Percentiles rank a stretch among this genome's conserved stretches.
Evolutionary conservation across 371 early-diverging fungal species (phyloP).

Genomic region (Haplosporangium sp.): DNA sequence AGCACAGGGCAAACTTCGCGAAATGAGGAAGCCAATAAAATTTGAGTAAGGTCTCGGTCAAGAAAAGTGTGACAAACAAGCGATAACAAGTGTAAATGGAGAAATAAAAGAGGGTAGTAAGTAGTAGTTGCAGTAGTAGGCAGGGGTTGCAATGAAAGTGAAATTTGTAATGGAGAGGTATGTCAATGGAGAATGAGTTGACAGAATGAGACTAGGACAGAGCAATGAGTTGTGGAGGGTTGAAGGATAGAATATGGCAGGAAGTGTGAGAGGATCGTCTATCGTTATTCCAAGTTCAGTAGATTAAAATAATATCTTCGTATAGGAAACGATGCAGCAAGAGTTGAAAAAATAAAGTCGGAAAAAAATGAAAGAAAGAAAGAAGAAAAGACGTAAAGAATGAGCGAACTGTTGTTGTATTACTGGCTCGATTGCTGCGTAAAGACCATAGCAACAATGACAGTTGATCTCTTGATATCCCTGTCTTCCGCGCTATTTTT

Average conservation of each 20-base stretch:
- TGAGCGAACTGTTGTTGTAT: neutral
- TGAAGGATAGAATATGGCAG: neutral
- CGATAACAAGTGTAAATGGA: neutral
- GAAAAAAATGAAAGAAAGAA: slow-evolving; percentile 1
- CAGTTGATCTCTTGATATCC: slow-evolving; percentile 10
- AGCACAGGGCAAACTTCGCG: slow-evolving; percentile 7
- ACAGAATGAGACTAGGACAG: neutral
- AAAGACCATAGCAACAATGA: neutral
- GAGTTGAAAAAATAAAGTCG: slow-evolving; percentile 2
- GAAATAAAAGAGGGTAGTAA: neutral
- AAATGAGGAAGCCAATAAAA: slow-evolving; percentile 12
- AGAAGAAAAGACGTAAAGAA: neutral
- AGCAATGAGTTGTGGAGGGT: neutral
- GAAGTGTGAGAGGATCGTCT: neutral
- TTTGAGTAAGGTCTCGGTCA: neutral
- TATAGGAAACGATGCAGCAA: neutral
- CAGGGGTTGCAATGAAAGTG: neutral
- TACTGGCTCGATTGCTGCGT: neutral
- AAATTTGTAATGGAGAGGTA: neutral
- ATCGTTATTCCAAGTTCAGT: neutral
- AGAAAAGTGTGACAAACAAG: no score
- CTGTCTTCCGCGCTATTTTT: neutral
- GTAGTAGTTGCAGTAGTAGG: neutral
- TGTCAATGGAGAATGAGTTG: slow-evolving; percentile 1
- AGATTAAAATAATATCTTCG: neutral